Evolutionary conservation across 2,329 filamentous ascomycete species (phyloP), one percentile per base, ranked within the genome.

Genomic region (Sclerotinia trifoliorum): DNA sequence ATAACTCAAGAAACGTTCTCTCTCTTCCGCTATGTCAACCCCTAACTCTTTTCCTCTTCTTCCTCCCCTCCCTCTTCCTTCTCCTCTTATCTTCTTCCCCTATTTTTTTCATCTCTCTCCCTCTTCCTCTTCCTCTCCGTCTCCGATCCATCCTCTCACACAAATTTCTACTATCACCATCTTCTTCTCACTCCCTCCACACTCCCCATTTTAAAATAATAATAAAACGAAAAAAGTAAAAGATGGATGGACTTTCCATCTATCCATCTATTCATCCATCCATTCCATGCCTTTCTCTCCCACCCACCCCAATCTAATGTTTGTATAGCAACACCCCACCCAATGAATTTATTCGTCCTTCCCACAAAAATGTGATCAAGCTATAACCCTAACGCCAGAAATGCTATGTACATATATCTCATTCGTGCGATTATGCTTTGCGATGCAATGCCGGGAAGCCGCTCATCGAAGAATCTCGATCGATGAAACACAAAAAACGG

Each of bases 401-500:
- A 67, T 67, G 65, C 65, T 67, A 67, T 67, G 48, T 67, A 67
- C 65, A 67, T 62, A 46, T 62, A 49, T 49, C 58, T 62, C 58
- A 39, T 62, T 62, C 21, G 29, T 62, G 29, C 44, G 58, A 62
- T 62, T 62, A 62, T 62, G 58, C 44, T 49, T 61, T 35, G 24
- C 56, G 46, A 58, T 49, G 44, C 58, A 62, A 11, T 48, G 57
- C 57, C 26, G 58, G 15, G 29, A n/a, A 35, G 39, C 24, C 39
- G 58, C 44, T 61, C 58, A 61, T 61, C 58, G 58, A 35, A 61
- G 11, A 56, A 35, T 4, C 19, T 46, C 44, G 5, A 32, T 49
- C 58, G 58, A 61, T 17, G 42, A 44, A 61, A 32, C 11, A 17
- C n/a, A 61, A 13, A 42, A 49, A 61, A 48, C 32, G 8, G 5